Evolutionary conservation across 192 early-diverging fungal genomes (phyloP).

Genomic region (Linnemannia elongata): DNA sequence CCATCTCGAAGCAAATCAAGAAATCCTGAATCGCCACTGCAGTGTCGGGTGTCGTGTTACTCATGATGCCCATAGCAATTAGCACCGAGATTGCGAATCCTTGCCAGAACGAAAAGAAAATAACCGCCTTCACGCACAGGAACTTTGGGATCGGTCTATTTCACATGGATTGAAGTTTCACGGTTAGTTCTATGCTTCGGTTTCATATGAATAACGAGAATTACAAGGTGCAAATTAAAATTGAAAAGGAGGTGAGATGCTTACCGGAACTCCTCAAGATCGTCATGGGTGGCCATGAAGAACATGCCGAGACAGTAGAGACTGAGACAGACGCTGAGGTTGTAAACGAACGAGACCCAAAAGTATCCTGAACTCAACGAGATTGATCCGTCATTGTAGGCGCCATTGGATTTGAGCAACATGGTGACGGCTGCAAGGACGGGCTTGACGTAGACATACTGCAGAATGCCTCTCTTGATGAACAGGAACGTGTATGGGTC

Average conservation of each 20-base stretch:
- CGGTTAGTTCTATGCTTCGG: neutral
- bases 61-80: slow-evolving; percentile 80
- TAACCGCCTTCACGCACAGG: slow-evolving; percentile 91
- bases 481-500: slow-evolving; percentile 91
- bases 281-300: slow-evolving; percentile 83
- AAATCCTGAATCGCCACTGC: slow-evolving; percentile 89
- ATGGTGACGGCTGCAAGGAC: slow-evolving; percentile 83
- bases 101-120: slow-evolving; percentile 98
- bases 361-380: slow-evolving; percentile 77
- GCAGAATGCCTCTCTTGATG: slow-evolving; percentile 92
- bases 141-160: slow-evolving; percentile 93
- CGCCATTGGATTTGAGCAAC: slow-evolving; percentile 77
- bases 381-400: slow-evolving; percentile 89
- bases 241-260: slow-evolving; percentile 5
- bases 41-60: slow-evolving; percentile 58
- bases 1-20: slow-evolving; percentile 94
- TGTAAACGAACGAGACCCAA: slow-evolving; percentile 88
- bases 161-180: neutral
- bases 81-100: slow-evolving; percentile 86
- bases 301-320: slow-evolving; percentile 92
- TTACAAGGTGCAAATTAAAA: neutral
- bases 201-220: too few species aligned
- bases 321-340: slow-evolving; percentile 86
- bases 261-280: slow-evolving; percentile 79
- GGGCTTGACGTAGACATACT: slow-evolving; percentile 94